phyloP scores from a whole-genome alignment of 768 basidiomycete genomes.

The Tulasnella sp. region DNA sequence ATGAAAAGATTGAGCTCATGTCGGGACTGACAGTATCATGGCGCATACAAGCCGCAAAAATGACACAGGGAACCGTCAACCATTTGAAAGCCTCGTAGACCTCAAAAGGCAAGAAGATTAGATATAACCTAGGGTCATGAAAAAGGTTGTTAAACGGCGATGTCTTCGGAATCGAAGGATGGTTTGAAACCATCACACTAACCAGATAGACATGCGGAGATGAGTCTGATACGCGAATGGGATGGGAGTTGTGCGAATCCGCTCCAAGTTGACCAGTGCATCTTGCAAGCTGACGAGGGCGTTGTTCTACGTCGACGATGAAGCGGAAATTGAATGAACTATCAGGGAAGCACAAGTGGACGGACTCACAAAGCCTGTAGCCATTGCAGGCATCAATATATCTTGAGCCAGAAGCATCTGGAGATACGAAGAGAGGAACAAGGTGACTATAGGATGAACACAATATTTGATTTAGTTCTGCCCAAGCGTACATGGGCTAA shows the following conservation, averaged over 20 bases:
- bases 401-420: conserved; percentile 37
- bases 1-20: background rate
- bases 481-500: background rate
- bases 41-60: conserved; percentile 8
- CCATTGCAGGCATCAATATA: conserved; percentile 41
- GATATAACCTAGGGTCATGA: conserved; percentile 26
- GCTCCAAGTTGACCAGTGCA: conserved; percentile 46
- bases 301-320: conserved; percentile 4
- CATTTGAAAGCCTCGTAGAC: conserved; percentile 34
- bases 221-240: conserved; percentile 65
- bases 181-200: conserved; percentile 10
- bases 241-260: conserved; percentile 52
- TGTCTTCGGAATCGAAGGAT: too few relatives aligned
- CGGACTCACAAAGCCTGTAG: conserved; percentile 36
- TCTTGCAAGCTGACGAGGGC: conserved; percentile 44
- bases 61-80: conserved; percentile 34
- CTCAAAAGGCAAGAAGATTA: conserved; percentile 38
- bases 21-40: background rate
- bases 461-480: conserved; percentile 12
- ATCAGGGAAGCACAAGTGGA: too few relatives aligned
- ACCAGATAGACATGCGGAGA: conserved; percentile 52
- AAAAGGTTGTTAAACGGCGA: background rate
- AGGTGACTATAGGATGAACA: conserved; percentile 39
- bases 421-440: conserved; percentile 45
- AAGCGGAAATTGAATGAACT: background rate